Base-by-base conservation (phyloP, 2,329 filamentous ascomycete species). In the Sclerotiophoma versabilis region DNA sequence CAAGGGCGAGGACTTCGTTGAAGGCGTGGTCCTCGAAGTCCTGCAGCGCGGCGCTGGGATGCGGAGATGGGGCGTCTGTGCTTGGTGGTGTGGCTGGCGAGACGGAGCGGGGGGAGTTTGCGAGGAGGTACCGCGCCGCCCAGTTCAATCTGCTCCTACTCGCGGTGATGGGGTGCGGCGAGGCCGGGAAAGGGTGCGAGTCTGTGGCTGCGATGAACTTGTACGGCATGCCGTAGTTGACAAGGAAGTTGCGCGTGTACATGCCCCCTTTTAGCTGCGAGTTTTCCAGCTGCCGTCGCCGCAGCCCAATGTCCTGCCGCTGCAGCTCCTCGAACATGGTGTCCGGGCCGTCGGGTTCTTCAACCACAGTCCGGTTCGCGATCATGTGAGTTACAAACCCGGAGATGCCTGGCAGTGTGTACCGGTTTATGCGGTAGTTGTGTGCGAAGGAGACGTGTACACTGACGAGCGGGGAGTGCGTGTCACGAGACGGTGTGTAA, bases 221-320 rank as follows among this genome's bases (percentile, higher is more conserved):
- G 70, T 90, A 90, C 0, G 82, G 81, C 55, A 86, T 86, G 2
- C 87, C 87, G 58, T 79, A 84, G 57, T 87, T 87, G 25, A 79
- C 77, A 2, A 75, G 70, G 54, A 83, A 86, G 45, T 86, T 82
- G 0, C 80, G 75, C 0, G 80, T 83, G 4, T 83, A 67, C 4
- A 77, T 74, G 49, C 83, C 80, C 8, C 74, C 74, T 36, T 67
- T 77, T 29, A 74, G 62, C n/a, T 63, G 56, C 11, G 51, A 46
- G 17, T 50, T 57, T 9, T 51, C 49, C 4, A 70, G 39, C 0
- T 27, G 48, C 0, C 58, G 58, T 4, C 72, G 50, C 26, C 19
- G 52, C 2, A 75, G 56, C n/a, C 65, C 76, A 27, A 79, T 72
- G 32, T 81, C 74, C 25, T 66, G 62, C 38, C 58, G 54, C 57